Conservation (phyloP, 805 yeast species). For the Kodamaea kakaduensis region DNA sequence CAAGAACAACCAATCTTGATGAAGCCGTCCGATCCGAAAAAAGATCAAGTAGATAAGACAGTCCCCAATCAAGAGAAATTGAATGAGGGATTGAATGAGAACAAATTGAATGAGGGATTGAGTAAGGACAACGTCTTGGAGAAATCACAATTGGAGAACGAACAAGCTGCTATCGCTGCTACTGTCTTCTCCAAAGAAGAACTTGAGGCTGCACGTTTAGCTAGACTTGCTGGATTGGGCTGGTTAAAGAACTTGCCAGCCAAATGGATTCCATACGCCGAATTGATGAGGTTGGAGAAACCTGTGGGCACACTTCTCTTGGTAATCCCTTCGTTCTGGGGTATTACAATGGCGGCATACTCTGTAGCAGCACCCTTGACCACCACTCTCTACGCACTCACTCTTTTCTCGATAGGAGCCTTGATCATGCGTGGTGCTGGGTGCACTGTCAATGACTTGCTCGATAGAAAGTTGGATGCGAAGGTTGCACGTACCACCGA, state of each 20-base stretch:
- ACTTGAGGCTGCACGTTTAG: conserved; percentile 46
- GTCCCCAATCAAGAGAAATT: neutral
- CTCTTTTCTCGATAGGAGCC: conserved; percentile 79
- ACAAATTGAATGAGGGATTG: no score
- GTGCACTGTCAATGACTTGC: conserved; percentile 88
- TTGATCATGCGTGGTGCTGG: conserved; percentile 97
- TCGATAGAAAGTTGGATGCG: conserved; percentile 77
- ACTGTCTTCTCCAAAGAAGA: conserved; percentile 40
- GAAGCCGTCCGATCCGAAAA: neutral
- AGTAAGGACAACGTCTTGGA: no score
- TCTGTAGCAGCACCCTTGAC: conserved; percentile 64
- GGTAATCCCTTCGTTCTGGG: conserved; percentile 86
- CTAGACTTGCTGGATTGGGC: conserved; percentile 42
- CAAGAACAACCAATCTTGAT: conserved; percentile 2
- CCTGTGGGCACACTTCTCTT: conserved; percentile 94
- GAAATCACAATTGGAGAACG: no score
- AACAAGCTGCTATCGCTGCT: no score
- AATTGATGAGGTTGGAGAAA: conserved; percentile 84
- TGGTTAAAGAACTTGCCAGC: conserved; percentile 63
- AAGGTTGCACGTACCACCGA: conserved; percentile 84
- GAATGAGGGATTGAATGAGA: no score
- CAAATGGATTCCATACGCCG: conserved; percentile 83
- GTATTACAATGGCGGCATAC: conserved; percentile 85
- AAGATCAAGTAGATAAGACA: neutral
- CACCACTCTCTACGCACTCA: conserved; percentile 57